Evolutionary conservation across 352 stramenopile genomes (phyloP), one percentile per base, ranked within the genome.

Genomic region (Globisporangium perplexum): DNA sequence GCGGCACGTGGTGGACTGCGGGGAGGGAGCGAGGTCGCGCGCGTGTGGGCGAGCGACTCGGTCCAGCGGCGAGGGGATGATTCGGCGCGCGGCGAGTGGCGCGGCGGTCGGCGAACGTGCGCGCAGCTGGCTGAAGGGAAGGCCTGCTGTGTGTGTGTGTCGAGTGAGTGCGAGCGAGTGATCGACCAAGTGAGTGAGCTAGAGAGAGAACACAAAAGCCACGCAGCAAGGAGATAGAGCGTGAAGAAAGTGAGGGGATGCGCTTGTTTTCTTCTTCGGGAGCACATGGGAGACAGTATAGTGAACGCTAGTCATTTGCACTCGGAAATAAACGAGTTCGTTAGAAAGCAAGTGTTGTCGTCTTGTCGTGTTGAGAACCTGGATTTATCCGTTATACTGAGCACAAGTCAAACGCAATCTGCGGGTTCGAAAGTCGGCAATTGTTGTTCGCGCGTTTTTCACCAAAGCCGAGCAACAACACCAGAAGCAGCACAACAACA

Each of bases 1-100:
- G 22, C 44, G 48, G 53, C 53, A 59, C 53, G 53, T 59, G 44
- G 44, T 59, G 53, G 50, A 59, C 45, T 57, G 51, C 30, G 45
- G 53, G 12, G 7, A 30, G 23, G 20, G 46, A 51, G 46, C 46
- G 46, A 51, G 28, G 28, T n/a, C n/a, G n/a, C n/a, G n/a, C n/a
- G n/a, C n/a, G n/a, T n/a, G n/a, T n/a, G n/a, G n/a, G n/a, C n/a
- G n/a, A 11, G n/a, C 39, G 39, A 23, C n/a, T 45, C 47, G 47
- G 26, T 47, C 15, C 5, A 6, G 17, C 15, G 6, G 2, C 18
- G 39, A 12, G 39, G 33, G 33, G 7, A 45, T 45, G 39, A 47
- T 26, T 26, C 49, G 22, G 49, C 22, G 35, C 30, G 18, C 26
- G 18, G 28, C 10, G 8, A 20, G 33, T 14, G 22, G 20, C 30